Conservation (phyloP, 176 grass and related monocot genomes). For the Canna indica region DNA sequence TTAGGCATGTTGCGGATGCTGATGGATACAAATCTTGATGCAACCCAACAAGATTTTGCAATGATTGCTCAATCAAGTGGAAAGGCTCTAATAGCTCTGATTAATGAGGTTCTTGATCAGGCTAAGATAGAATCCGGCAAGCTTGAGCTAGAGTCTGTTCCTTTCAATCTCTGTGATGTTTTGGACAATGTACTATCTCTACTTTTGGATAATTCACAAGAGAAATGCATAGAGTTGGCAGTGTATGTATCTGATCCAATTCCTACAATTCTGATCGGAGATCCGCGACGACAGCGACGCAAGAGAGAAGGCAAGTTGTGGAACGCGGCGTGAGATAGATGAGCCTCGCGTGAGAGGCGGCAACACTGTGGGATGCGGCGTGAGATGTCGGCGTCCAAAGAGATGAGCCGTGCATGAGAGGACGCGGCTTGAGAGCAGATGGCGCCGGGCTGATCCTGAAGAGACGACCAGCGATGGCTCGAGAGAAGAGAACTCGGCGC, state of each 20-base stretch:
- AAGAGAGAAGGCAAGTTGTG: no score
- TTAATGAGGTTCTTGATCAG: slow-evolving; percentile 14
- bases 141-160: slow-evolving; percentile 15
- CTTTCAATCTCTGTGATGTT: slow-evolving; percentile 5
- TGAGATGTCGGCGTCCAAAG: no score
- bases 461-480: no score
- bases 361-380: no score
- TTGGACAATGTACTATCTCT: slow-evolving; percentile 10
- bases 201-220: neutral
- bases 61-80: slow-evolving; percentile 13
- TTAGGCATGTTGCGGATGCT: slow-evolving; percentile 15
- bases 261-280: slow-evolving; percentile 13
- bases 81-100: slow-evolving; percentile 2
- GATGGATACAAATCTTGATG: slow-evolving; percentile 9
- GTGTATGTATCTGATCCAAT: slow-evolving; percentile 10
- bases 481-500: no score
- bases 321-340: no score
- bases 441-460: no score
- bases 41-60: slow-evolving; percentile 11
- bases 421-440: no score
- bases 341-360: no score
- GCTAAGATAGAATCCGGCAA: slow-evolving; percentile 16
- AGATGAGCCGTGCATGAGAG: no score
- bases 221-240: slow-evolving; percentile 17
- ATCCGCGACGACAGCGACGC: slow-evolving; percentile 13